A percentile compares a stretch with the other conserved stretches of the same genome.
phyloP scores from a whole-genome alignment of 2,329 filamentous ascomycete species.

The Botrytis byssoidea region DNA sequence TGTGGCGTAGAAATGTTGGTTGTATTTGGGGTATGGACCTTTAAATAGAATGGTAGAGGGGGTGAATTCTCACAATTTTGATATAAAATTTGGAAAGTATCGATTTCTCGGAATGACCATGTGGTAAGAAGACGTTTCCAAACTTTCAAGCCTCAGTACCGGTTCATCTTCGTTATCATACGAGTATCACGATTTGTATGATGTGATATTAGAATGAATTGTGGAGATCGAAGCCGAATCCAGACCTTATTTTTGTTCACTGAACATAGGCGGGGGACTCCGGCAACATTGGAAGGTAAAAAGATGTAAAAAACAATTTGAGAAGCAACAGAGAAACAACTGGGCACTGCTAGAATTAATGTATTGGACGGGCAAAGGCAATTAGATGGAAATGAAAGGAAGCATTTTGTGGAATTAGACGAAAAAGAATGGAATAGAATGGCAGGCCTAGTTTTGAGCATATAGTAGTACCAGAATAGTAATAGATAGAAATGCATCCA shows the following conservation, averaged over 20 bases:
- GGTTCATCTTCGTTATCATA: conserved; percentile 23
- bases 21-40: conserved; percentile 11
- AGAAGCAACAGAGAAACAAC: conserved; percentile 5
- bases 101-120: conserved; percentile 3
- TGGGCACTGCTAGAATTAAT: conserved; percentile 6
- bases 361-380: background rate
- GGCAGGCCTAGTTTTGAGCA: background rate
- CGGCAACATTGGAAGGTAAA: conserved; percentile 1
- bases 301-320: background rate
- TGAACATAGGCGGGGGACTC: conserved; percentile 20
- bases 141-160: conserved; percentile 20
- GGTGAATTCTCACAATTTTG: background rate
- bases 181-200: conserved; percentile 23
- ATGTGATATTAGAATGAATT: conserved; percentile 22
- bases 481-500: background rate
- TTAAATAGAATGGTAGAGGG: conserved; percentile 16
- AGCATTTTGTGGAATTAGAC: background rate
- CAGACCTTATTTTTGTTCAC: conserved; percentile 8
- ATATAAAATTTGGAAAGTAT: conserved; percentile 9
- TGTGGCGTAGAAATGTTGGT: conserved; percentile 17
- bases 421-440: background rate
- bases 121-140: conserved; percentile 9
- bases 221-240: conserved; percentile 16
- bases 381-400: conserved; percentile 8
- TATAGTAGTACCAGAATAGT: background rate